Percentiles rank a stretch among this genome's conserved stretches.
phyloP scores from a whole-genome alignment of 495 filamentous ascomycete species.

The Podospora didyma region DNA sequence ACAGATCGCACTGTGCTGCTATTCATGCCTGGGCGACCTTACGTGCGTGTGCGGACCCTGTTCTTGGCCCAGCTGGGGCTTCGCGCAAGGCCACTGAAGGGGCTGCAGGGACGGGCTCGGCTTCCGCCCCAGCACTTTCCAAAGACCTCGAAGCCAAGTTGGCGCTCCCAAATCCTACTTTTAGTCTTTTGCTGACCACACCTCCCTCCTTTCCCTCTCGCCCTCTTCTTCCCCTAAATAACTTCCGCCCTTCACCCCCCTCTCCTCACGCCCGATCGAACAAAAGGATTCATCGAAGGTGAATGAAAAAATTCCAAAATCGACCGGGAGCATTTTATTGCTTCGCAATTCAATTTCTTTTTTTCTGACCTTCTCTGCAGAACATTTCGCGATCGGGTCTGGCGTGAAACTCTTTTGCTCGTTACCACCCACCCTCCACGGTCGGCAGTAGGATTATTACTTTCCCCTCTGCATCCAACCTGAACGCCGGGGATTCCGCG shows the following conservation, averaged over 20 bases:
- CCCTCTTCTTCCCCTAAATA: conserved; percentile 14
- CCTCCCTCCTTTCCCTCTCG: conserved; percentile 12
- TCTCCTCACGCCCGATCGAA: conserved; percentile 10
- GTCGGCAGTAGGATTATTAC: conserved; percentile 14
- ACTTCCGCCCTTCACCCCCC: conserved; percentile 5
- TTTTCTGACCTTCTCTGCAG: not conserved
- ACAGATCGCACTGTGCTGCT: not conserved
- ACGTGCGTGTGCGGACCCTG: conserved; percentile 1
- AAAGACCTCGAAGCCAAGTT: too few species aligned
- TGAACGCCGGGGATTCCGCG: conserved; percentile 5
- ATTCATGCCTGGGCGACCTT: not conserved
- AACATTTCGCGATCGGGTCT: conserved; percentile 9
- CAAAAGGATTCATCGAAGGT: conserved; percentile 12
- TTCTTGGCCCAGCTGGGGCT: conserved; percentile 5
- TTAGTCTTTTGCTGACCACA: conserved; percentile 4
- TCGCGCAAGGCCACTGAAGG: conserved; percentile 1
- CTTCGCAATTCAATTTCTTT: not conserved
- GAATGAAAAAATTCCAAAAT: conserved; percentile 4
- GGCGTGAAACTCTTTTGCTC: conserved; percentile 15
- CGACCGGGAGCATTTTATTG: not conserved
- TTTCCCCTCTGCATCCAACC: conserved; percentile 9
- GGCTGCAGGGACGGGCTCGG: not conserved
- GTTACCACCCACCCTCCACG: conserved; percentile 9
- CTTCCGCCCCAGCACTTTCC: not conserved
- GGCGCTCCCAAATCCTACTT: too few species aligned